phyloP scores from a whole-genome alignment of 2,329 filamentous ascomycete genomes.

The Trichoderma brevicompactum region DNA sequence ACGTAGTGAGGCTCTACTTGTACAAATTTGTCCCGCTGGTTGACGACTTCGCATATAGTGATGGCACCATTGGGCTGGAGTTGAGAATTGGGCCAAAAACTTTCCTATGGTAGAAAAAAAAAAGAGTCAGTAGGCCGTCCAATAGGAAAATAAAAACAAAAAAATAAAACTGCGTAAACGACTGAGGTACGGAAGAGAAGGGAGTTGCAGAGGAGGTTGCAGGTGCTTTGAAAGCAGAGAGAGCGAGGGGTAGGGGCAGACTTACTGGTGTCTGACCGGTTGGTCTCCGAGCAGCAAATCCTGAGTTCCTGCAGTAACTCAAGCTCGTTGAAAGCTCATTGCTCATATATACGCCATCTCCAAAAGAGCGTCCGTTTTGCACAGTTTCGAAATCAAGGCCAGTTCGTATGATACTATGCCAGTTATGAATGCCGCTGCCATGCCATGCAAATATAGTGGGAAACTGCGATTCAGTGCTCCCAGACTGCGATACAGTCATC shows the following conservation, averaged over 20 bases:
- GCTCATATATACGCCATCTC: constrained; percentile 83
- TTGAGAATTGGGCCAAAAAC: constrained; percentile 68
- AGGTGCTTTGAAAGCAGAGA: background rate
- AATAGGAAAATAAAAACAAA: background rate
- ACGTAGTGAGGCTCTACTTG: constrained; percentile 66
- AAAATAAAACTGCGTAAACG: too few relatives aligned
- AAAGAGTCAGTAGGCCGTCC: background rate
- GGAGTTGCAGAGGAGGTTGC: too few relatives aligned
- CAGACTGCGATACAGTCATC: constrained; percentile 42
- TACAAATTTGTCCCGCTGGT: constrained; percentile 66
- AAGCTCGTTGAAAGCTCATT: constrained; percentile 40
- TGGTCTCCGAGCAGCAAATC: background rate
- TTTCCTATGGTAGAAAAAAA: background rate
- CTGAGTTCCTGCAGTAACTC: background rate
- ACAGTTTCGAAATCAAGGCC: constrained; percentile 73
- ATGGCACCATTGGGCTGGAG: constrained; percentile 64
- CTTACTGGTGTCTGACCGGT: background rate
- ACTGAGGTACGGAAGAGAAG: background rate
- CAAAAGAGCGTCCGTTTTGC: constrained; percentile 69
- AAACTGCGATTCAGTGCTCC: constrained; percentile 44
- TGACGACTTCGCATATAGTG: constrained; percentile 85
- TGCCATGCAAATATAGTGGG: constrained; percentile 88
- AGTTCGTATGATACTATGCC: constrained; percentile 87
- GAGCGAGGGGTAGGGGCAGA: background rate
- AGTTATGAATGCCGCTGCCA: constrained; percentile 75